Evolutionary conservation across 768 basidiomycete genomes (phyloP), one percentile per base, ranked within the genome.

Genomic region (Crucibulum laeve): DNA sequence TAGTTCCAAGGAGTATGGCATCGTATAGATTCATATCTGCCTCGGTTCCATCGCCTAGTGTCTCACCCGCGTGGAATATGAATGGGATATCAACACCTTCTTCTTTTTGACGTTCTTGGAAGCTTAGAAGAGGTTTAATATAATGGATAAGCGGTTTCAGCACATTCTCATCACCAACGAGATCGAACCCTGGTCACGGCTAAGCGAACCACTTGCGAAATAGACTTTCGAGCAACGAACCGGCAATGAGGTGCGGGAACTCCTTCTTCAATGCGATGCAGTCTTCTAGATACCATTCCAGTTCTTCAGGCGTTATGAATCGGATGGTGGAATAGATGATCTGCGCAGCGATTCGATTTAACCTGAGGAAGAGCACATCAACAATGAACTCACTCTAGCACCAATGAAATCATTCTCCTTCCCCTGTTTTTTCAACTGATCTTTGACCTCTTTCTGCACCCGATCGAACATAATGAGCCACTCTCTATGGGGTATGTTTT

Each of bases 41-140:
- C 15, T 68, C 62, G 3, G 76, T 78, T 4, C 88, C 88, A 56
- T 90, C 88, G 4, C 85, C 84, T 17, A 84, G 70, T 0, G 87
- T 90, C 62, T 90, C 87, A 15, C 88, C 88, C 0, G 84, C 86
- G 52, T 90, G 88, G 53, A 88, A 80, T 37, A 89, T 72, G 60
- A 87, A 87, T 1, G 88, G 88, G 19, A 89, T 78, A 23, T 82
- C 73, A 1, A 90, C 51, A 0, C 76, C 71, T 35, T 74, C 65
- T 46, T 80, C 76, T 40, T 76, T 68, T 52, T 78, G 74, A 19
- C 76, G 74, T 38, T 73, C 62, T 23, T 71, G 64, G 64, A 89
- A 90, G 33, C 62, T 66, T 4, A 84, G 59, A 4, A 91, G 67
- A 7, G 74, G 74, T 25, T 77, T 73, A 22, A 80, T 57, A 56